These are phyloP conservation scores for Clonostachys sp. DNA, from an alignment of 2,329 filamentous ascomycete genomes.

Conservation along the genomic window DNA sequence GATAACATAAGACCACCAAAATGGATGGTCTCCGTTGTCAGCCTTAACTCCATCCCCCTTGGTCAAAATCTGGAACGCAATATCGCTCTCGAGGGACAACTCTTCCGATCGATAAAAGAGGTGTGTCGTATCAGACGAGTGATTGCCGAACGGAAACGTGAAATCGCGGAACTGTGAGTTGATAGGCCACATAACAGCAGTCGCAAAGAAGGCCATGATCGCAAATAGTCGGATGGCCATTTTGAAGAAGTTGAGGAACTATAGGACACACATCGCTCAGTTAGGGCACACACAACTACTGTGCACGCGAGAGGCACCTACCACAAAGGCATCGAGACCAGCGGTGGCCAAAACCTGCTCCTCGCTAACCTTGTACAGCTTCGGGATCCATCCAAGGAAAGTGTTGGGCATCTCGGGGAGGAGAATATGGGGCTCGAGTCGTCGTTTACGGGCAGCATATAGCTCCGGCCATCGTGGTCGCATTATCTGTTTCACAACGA, in stretches of 20 bases:
- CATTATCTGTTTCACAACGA: constrained; percentile 52
- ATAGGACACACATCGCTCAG: neutral
- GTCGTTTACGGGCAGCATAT: constrained; percentile 83
- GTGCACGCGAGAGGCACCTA: constrained; percentile 29
- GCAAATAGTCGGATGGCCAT: constrained; percentile 84
- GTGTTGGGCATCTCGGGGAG: constrained; percentile 79
- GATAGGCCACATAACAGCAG: constrained; percentile 78
- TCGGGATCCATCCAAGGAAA: constrained; percentile 90
- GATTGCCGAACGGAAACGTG: constrained; percentile 1
- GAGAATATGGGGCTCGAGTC: constrained; percentile 50
- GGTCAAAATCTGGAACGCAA: constrained; percentile 1
- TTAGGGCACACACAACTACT: neutral
- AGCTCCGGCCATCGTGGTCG: constrained; percentile 88
- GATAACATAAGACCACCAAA: constrained; percentile 89
- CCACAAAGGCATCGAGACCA: constrained; percentile 91
- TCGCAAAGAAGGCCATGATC: constrained; percentile 76
- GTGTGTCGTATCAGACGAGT: neutral
- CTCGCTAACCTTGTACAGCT: constrained; percentile 78
- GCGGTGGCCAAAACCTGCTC: constrained; percentile 86
- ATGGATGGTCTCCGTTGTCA: constrained; percentile 33
- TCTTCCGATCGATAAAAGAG: constrained; percentile 6
- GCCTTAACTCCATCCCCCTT: constrained; percentile 26
- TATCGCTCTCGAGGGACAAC: constrained; percentile 6
- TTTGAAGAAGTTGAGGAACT: constrained; percentile 91
- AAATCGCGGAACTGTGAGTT: constrained; percentile 58